A percentile compares a stretch with the other conserved stretches of the same genome.
Conservation (phyloP, 2,329 filamentous ascomycete species). For the Sodiomyces alkalinus region DNA sequence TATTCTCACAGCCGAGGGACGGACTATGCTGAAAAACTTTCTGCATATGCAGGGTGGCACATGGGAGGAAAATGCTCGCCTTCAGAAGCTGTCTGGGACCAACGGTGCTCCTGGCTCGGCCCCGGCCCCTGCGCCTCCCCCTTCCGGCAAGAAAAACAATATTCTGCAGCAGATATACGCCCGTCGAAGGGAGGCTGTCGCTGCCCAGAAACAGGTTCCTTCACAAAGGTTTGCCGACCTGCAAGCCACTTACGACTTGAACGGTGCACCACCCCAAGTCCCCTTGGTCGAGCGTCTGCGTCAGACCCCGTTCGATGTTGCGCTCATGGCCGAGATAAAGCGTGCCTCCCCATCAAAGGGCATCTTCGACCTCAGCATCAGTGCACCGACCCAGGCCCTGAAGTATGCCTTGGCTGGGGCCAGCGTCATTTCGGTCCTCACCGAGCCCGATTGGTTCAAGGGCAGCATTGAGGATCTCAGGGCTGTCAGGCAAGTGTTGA, state of each 20-base stretch:
- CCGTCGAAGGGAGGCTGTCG: slow-evolving; percentile 60
- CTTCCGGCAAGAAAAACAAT: slow-evolving; percentile 50
- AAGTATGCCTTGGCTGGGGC: slow-evolving; percentile 89
- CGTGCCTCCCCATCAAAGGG: slow-evolving; percentile 93
- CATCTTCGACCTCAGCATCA: slow-evolving; percentile 74
- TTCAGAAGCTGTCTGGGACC: slow-evolving; percentile 26
- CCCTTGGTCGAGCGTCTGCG: slow-evolving; percentile 65
- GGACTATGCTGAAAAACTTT: slow-evolving; percentile 87
- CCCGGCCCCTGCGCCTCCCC: slow-evolving; percentile 12
- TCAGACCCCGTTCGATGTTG: slow-evolving; percentile 73
- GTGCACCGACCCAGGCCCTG: slow-evolving; percentile 76
- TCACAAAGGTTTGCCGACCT: slow-evolving; percentile 74
- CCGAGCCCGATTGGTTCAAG: slow-evolving; percentile 98
- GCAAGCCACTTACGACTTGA: slow-evolving; percentile 72
- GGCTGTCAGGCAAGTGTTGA: slow-evolving; percentile 74
- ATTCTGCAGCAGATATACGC: slow-evolving; percentile 87
- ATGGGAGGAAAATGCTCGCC: slow-evolving; percentile 64
- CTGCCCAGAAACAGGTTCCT: slow-evolving; percentile 68
- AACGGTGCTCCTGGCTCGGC: slow-evolving; percentile 12
- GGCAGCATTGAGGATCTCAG: slow-evolving; percentile 89
- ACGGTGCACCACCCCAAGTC: slow-evolving; percentile 70
- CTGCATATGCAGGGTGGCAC: slow-evolving; percentile 76
- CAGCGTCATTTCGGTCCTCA: slow-evolving; percentile 95
- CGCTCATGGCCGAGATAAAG: slow-evolving; percentile 95
- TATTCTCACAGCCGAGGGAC: slow-evolving; percentile 80